Evolutionary conservation across 2,329 filamentous ascomycete genomes (phyloP), one percentile per base, ranked within the genome.

Genomic region (Dactylellina cionopaga): DNA sequence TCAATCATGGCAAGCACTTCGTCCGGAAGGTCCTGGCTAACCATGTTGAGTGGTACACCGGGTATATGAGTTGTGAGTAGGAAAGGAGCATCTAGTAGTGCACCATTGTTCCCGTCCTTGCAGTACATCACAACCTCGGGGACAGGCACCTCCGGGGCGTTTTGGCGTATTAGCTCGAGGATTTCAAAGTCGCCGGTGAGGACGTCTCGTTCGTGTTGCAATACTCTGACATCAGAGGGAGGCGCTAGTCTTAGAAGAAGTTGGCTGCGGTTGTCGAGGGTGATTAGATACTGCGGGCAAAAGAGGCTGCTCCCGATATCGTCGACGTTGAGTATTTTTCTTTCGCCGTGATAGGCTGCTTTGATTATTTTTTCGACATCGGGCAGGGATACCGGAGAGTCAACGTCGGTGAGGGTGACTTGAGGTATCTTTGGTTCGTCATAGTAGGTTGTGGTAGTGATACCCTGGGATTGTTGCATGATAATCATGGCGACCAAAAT

Each of bases 1-100:
- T 76, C 75, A 47, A 76, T 58, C 41, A 55, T 52, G 1, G 69
- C 55, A 27, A 74, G 58, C 22, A 62, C 69, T 33, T 46, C 66
- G 49, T 58, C 73, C 47, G 73, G 74, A 35, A 66, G 55, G 1
- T 66, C 46, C 24, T 73, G 58, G 22, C 72, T 54, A 27, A 75
- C 63, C 9, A 68, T 41, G 24, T 68, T 49, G 39, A 76, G 68
- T 10, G 71, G 68, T 29, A 69, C 46, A 7, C 76, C 76, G 11
- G 76, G 74, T 24, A 75, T 74, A 15, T 74, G 71, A n/a, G 74
- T 73, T 25, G 75, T 75, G 5, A 77, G 73, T 9, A 76, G 37
- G 31, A 76, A 77, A 2, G 76, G 74, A 1, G 74, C 70, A 24
- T 73, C 75, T 22, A 76, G 51, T n/a, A 77, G 49, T n/a, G 37